A percentile compares a stretch with the other conserved stretches of the same genome.
Evolutionary conservation across 257 asterid species (phyloP).

Genomic region (Nicotiana benthamiana): DNA sequence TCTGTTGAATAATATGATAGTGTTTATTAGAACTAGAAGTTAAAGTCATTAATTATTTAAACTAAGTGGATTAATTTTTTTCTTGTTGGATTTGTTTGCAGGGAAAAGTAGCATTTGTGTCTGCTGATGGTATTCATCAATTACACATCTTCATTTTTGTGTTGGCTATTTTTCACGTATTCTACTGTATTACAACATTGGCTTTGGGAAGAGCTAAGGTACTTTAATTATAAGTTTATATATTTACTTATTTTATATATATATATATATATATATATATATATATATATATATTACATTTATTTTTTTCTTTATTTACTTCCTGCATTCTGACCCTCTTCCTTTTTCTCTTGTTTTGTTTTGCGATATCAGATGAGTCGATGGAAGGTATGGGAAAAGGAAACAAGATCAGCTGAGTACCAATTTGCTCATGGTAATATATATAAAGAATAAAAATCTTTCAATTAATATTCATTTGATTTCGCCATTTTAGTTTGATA

Average conservation of each 20-base stretch:
- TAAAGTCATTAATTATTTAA: not conserved
- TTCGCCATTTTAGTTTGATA: no score
- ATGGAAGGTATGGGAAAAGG: constrained; percentile 84
- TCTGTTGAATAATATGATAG: no score
- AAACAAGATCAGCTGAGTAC: constrained; percentile 64
- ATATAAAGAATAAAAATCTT: not conserved
- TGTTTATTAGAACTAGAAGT: no score
- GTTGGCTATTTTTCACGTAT: constrained; percentile 69
- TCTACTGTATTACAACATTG: constrained; percentile 60
- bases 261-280: no score
- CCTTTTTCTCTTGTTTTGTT: not conserved
- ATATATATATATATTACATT: no score
- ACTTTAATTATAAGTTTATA: not conserved
- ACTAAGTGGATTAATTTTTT: not conserved
- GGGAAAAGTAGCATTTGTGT: constrained; percentile 67
- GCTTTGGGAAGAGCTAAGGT: constrained; percentile 78
- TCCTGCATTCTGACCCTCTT: no score
- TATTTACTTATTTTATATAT: not conserved
- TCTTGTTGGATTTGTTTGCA: constrained; percentile 14
- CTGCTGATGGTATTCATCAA: constrained; percentile 71
- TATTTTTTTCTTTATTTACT: not conserved
- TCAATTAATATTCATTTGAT: not conserved
- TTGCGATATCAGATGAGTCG: constrained; percentile 48
- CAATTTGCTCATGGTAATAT: constrained; percentile 64
- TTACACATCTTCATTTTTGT: constrained; percentile 77